Evolutionary conservation across 805 yeast genomes (phyloP), one percentile per base, ranked within the genome.

Genomic region (Starmerella cellae): DNA sequence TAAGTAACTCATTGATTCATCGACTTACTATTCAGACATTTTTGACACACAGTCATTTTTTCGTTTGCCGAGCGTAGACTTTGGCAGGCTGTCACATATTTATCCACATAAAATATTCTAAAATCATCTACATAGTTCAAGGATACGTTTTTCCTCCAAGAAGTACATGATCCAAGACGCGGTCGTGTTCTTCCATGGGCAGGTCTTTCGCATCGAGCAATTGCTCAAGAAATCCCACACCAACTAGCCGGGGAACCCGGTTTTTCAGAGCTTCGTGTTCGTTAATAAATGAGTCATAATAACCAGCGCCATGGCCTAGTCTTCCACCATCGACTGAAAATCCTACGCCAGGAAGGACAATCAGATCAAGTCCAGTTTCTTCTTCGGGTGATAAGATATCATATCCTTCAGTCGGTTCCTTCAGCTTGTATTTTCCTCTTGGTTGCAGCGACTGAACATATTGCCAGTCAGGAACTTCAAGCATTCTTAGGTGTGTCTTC

Each of bases 251-350:
- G 3, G 68, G 65, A 13, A 20, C 16, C 3, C 29, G 24, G 22
- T 38, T 39, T 2, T 24, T 13, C 1, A 14, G 19, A 2, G 19
- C 13, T 23, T 19, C 29, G 33, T 53, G 55, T 40, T 79, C 61
- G 36, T 67, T 62, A 33, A 81, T 68, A 53, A 67, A 81, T 52
- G 79, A 83, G 58, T 88, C 98, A 58, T 91, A 88, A 59, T 74
- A 85, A 0, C 96, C 98, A 4, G 78, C 88, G 1, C 98, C 98
- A 57, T 84, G 94, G 1, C 98, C 98, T 41, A 88, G 57, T 41
- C 98, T 59, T 11, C 65, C 58, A 19, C 75, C 53, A 11, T 56
- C 49, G 11, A 29, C 49, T 1, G 82, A 70, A 59, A 82, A 87
- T 1, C 82, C 95, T 1, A 88, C 78, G 0, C 94, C 96, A 0